A percentile compares a stretch with the other conserved stretches of the same genome.
Evolutionary conservation across 148 eudicot species (phyloP).

Genomic region (Fagopyrum esculentum): DNA sequence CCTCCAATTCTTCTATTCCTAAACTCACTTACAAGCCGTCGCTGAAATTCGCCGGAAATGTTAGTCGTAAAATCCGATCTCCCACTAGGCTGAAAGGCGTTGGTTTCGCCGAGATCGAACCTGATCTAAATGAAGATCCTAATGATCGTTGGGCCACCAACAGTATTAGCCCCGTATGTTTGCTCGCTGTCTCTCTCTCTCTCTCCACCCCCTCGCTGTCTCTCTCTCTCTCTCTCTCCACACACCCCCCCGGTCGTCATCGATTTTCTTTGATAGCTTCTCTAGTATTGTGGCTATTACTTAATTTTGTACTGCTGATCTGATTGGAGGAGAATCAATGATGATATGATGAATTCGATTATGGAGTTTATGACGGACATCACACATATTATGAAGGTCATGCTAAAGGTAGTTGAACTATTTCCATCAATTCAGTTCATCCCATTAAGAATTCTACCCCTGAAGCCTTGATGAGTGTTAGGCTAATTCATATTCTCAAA

Average conservation of each 20-base stretch:
- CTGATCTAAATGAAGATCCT: conserved; percentile 80
- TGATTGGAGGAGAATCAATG: no score
- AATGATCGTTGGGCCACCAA: conserved; percentile 64
- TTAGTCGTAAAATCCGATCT: conserved; percentile 13
- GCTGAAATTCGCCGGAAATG: conserved; percentile 3
- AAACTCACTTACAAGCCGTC: conserved; percentile 17
- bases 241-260: no score
- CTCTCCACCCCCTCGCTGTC: no score
- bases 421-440: not conserved
- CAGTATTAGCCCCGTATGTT: conserved; percentile 46
- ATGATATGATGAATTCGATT: conserved; percentile 67
- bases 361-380: conserved; percentile 66
- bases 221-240: no score
- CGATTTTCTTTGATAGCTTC: no score
- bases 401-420: conserved; percentile 40
- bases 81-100: conserved; percentile 43
- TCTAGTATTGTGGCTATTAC: no score
- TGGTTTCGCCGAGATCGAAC: conserved; percentile 67
- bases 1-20: conserved; percentile 24
- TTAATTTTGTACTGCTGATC: no score
- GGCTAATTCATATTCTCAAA: no score
- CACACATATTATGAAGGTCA: conserved; percentile 66
- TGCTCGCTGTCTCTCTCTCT: no score
- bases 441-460: no score
- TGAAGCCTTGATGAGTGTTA: no score